A percentile compares a stretch with the other conserved stretches of the same genome.
phyloP scores from a whole-genome alignment of 768 basidiomycete genomes.

The Glaciozyma antarctica region DNA sequence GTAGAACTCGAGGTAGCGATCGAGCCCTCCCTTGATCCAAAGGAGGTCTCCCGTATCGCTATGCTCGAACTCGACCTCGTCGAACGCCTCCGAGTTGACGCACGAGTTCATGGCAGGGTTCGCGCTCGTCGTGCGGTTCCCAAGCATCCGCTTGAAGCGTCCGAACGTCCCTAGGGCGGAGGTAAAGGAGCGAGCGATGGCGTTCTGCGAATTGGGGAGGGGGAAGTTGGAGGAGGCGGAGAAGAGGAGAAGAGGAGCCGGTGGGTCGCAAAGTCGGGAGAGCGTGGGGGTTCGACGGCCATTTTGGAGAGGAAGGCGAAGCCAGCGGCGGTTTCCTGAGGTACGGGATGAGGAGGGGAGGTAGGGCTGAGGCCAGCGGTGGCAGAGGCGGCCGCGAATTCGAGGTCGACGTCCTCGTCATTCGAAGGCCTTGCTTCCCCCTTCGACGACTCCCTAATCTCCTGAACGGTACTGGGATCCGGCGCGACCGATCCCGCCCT shows the following conservation, averaged over 20 bases:
- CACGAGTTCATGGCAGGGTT: neutral
- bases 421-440: neutral
- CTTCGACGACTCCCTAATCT: no score
- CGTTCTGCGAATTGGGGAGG: slow-evolving; percentile 25
- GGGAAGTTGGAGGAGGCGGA: neutral
- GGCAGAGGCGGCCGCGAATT: slow-evolving; percentile 1
- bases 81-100: neutral
- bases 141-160: slow-evolving; percentile 66
- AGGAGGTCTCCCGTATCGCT: slow-evolving; percentile 55
- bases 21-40: slow-evolving; percentile 54
- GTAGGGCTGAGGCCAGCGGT: neutral
- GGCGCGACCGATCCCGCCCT: neutral
- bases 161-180: slow-evolving; percentile 75
- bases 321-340: neutral
- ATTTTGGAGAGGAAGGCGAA: slow-evolving; percentile 14
- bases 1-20: slow-evolving; percentile 48
- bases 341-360: neutral
- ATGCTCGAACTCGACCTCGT: slow-evolving; percentile 59
- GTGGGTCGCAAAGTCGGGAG: neutral
- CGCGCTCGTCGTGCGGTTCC: slow-evolving; percentile 8
- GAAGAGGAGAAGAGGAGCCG: neutral
- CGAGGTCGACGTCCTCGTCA: slow-evolving; percentile 35
- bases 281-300: neutral
- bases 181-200: slow-evolving; percentile 64
- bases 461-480: no score